Evolutionary conservation across 2,329 filamentous ascomycete genomes (phyloP), one percentile per base, ranked within the genome.

Genomic region (Emmonsia crescens): DNA sequence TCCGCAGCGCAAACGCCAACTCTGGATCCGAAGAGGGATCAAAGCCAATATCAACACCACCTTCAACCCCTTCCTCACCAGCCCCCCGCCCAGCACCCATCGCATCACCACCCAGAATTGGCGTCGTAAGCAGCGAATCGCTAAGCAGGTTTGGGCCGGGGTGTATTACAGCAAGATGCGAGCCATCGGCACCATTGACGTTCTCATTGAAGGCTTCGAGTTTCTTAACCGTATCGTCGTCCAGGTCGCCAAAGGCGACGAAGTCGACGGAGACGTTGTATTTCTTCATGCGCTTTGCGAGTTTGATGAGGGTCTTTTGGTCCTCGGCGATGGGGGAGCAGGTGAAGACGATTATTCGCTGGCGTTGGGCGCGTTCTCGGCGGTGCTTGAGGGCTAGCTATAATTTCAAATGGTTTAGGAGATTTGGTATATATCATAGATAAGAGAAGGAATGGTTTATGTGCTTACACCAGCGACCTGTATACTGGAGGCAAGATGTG

Each of bases 241-340:
- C 90, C 60, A 96, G 83, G 70, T 99, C 93, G 68, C 94, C 94
- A 70, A 99, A 99, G 55, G 93, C 85, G 64, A 99, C 84, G 71
- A 99, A 93, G 76, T 99, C 94, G 72, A 99, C 89, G 64, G 87
- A 89, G 64, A 96, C 89, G 72, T 89, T 93, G 76, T 88, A 89
- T 83, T 99, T 99, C 85, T 97, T 97, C 91, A 97, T 95, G 80
- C 94, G 95, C 81, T 94, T 96, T 52, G 94, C 92, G 36, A 99
- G 83, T 72, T 90, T 89, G 65, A 92, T 84, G 58, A 99, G 85
- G 60, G 88, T 85, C 79, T 94, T 94, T 76, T 96, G 89, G 66
- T 90, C 88, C 72, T 99, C 94, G 64, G 86, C 83, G 71, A 97
- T 87, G 33, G 92, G 89, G 49, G 91, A 96, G 83, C 94, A 99